Evolutionary conservation across 495 filamentous ascomycete genomes (phyloP).

Genomic region (Neurospora tetrasperma): DNA sequence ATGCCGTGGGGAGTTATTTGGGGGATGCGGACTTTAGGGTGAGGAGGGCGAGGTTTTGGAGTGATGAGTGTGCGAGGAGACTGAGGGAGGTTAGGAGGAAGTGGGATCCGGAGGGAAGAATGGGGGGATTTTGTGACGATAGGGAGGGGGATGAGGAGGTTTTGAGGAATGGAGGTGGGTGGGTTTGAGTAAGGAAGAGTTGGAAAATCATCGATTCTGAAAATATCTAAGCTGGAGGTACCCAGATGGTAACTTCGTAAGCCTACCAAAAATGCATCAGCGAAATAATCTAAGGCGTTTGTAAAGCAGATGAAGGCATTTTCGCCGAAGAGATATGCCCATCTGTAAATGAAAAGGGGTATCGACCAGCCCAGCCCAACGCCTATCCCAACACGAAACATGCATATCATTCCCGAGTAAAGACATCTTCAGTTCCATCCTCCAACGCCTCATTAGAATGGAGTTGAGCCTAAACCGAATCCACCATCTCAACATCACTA

Average conservation of each 20-base stretch:
- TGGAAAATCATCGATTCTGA: too few species aligned
- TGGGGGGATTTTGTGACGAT: slow-evolving; percentile 33
- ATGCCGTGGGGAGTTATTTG: slow-evolving; percentile 38
- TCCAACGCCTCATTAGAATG: neutral
- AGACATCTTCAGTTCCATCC: neutral
- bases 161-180: neutral
- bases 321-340: neutral
- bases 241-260: too few species aligned
- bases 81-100: slow-evolving; percentile 29
- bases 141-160: neutral
- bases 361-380: neutral
- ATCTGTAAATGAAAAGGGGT: neutral
- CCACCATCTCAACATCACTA: neutral
- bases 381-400: neutral
- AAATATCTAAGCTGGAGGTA: too few species aligned
- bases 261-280: neutral
- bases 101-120: slow-evolving; percentile 35
- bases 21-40: slow-evolving; percentile 43
- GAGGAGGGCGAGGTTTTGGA: slow-evolving; percentile 37
- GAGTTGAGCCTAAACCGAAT: neutral
- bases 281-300: neutral
- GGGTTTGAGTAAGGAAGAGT: neutral
- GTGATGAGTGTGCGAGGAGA: slow-evolving; percentile 21
- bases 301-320: neutral
- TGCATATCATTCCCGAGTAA: neutral